Conservation (phyloP, 305 asterid species). For the Fraxinus nigra region DNA sequence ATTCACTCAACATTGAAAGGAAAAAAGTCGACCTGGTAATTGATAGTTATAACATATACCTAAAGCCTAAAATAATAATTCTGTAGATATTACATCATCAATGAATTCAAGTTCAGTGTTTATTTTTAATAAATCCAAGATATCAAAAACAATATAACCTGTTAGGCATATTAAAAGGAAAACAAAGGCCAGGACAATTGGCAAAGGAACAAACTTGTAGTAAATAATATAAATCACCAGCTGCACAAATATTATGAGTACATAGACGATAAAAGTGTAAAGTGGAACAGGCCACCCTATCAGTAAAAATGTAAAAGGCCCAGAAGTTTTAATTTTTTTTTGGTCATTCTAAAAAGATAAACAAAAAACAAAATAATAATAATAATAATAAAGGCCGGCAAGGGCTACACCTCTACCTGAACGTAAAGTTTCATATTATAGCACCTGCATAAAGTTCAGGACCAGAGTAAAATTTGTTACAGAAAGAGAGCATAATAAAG, state of each 20-base stretch:
- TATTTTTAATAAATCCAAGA: neutral
- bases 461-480: constrained; percentile 17
- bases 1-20: neutral
- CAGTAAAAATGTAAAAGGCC: neutral
- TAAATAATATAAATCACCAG: neutral
- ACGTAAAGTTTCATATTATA: neutral
- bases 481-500: constrained; percentile 18
- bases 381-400: neutral
- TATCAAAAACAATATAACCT: neutral
- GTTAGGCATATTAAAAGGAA: neutral
- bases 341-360: neutral
- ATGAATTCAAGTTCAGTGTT: neutral
- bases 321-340: neutral
- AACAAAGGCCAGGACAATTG: constrained; percentile 6
- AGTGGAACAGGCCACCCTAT: neutral
- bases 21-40: neutral
- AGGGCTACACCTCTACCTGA: neutral
- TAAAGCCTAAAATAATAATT: neutral
- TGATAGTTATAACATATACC: neutral
- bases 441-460: neutral
- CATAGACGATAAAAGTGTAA: neutral
- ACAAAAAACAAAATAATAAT: neutral
- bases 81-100: neutral
- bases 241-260: neutral
- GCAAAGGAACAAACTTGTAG: neutral